A percentile compares a stretch with the other conserved stretches of the same genome.
phyloP scores from a whole-genome alignment of 1,139 yeast genomes.

The Geotrichum macrosporum region DNA sequence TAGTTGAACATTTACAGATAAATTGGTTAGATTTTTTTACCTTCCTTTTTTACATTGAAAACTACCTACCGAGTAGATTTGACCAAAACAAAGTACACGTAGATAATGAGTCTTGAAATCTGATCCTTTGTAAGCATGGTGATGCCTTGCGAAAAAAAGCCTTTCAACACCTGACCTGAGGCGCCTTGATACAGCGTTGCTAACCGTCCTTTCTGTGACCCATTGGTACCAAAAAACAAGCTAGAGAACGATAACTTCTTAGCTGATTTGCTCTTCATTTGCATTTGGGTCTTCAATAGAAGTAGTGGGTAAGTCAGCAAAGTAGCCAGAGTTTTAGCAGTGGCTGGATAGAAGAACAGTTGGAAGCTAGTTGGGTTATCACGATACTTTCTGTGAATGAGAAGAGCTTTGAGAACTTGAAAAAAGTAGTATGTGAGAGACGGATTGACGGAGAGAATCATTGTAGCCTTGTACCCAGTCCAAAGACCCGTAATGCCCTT shows the following conservation, averaged over 20 bases:
- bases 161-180: slow-evolving; percentile 36
- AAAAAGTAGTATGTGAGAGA: slow-evolving; percentile 58
- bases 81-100: slow-evolving; percentile 26
- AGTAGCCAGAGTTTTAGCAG: slow-evolving; percentile 37
- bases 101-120: slow-evolving; percentile 33
- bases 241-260: slow-evolving; percentile 34
- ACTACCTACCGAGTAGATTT: slow-evolving; percentile 5
- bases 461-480: slow-evolving; percentile 70
- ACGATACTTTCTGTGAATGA: slow-evolving; percentile 31
- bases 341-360: slow-evolving; percentile 35
- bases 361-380: slow-evolving; percentile 32
- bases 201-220: slow-evolving; percentile 57
- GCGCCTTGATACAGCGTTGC: slow-evolving; percentile 67
- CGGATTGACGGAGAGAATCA: slow-evolving; percentile 69
- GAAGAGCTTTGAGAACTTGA: slow-evolving; percentile 30
- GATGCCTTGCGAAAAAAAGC: slow-evolving; percentile 38
- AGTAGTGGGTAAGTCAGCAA: slow-evolving; percentile 37
- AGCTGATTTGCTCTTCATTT: slow-evolving; percentile 49
- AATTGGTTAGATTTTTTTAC: neutral
- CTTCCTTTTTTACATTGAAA: neutral
- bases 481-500: slow-evolving; percentile 67
- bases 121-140: slow-evolving; percentile 39
- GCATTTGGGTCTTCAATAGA: slow-evolving; percentile 70
- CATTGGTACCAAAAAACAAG: slow-evolving; percentile 55
- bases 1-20: too few species aligned